Evolutionary conservation across 139 green algal genomes (phyloP).

Genomic region (Chlorella sorokiniana): DNA sequence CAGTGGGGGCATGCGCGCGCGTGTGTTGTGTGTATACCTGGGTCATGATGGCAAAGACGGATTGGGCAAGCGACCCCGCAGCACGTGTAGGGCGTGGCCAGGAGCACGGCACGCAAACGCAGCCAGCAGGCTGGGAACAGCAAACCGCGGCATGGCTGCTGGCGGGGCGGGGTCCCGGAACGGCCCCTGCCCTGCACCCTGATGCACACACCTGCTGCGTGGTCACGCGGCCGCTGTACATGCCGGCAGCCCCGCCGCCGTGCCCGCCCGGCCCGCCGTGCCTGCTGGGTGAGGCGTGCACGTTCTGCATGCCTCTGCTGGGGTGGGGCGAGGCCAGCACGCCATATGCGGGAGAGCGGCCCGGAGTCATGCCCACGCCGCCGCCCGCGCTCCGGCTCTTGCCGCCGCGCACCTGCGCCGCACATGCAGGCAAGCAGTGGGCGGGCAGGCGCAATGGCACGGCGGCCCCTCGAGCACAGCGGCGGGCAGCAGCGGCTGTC

Average conservation of each 20-base stretch:
- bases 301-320: constrained; percentile 5
- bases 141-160: too few species aligned
- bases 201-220: constrained; percentile 18
- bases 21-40: background rate
- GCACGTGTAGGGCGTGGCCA: too few species aligned
- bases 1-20: background rate
- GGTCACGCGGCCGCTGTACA: constrained; percentile 34
- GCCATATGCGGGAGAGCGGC: constrained; percentile 24
- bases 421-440: background rate
- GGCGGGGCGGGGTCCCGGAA: background rate
- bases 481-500: constrained; percentile 12
- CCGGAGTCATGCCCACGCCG: constrained; percentile 27
- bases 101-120: too few species aligned
- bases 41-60: too few species aligned
- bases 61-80: too few species aligned
- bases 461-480: too few species aligned
- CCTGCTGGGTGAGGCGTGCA: constrained; percentile 21
- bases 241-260: constrained; percentile 23
- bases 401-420: constrained; percentile 50
- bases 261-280: background rate
- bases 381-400: background rate
- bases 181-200: background rate
- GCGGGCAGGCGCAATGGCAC: background rate
- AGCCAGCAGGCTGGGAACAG: too few species aligned
- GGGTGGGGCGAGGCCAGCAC: constrained; percentile 32